Conservation (phyloP, 2,329 filamentous ascomycete genomes). For the Penicillium sp. region DNA sequence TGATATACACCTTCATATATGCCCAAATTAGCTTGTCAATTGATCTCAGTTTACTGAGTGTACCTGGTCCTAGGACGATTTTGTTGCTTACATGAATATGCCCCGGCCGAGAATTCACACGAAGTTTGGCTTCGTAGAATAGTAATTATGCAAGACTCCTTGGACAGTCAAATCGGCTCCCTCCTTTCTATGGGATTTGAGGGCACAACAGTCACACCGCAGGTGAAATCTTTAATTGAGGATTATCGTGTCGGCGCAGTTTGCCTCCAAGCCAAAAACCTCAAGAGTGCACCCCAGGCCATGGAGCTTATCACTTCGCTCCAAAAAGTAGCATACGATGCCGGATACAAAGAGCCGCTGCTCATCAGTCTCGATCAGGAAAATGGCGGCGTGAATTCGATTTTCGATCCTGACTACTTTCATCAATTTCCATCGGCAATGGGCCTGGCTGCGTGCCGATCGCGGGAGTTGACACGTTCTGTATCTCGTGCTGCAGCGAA, state of each 20-base stretch:
- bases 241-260: constrained; percentile 8
- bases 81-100: not conserved
- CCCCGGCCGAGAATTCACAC: not conserved
- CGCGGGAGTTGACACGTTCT: constrained; percentile 4
- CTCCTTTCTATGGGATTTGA: constrained; percentile 14
- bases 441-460: constrained; percentile 12
- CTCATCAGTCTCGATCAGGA: constrained; percentile 14
- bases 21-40: not conserved
- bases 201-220: constrained; percentile 13
- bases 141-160: not conserved
- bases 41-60: not conserved
- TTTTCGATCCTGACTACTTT: constrained; percentile 10
- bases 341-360: constrained; percentile 7
- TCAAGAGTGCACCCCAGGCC: constrained; percentile 9
- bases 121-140: not conserved
- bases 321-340: constrained; percentile 12
- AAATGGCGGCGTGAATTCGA: constrained; percentile 13
- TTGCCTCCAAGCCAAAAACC: constrained; percentile 12
- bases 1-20: not conserved
- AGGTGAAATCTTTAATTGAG: constrained; percentile 12
- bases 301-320: constrained; percentile 13
- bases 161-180: constrained; percentile 9
- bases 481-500: constrained; percentile 9
- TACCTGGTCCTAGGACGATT: not conserved
- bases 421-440: constrained; percentile 13